Evolutionary conservation across 2,329 filamentous ascomycete genomes (phyloP).

Genomic region (Phialophora expanda): DNA sequence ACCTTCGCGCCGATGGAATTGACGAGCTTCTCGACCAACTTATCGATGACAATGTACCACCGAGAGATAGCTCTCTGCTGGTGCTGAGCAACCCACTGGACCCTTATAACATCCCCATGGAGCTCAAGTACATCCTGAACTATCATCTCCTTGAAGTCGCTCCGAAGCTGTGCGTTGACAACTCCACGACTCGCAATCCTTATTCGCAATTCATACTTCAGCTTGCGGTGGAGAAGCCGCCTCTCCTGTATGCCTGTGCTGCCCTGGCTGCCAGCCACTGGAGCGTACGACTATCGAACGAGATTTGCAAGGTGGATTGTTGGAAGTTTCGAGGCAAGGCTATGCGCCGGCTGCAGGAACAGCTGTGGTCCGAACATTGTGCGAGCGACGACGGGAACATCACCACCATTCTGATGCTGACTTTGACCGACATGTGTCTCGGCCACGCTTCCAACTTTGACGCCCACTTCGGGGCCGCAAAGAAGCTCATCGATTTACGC

Average conservation of each 20-base stretch:
- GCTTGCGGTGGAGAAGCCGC: constrained; percentile 15
- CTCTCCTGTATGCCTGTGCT: constrained; percentile 24
- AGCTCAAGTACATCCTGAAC: constrained; percentile 21
- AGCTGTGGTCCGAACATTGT: constrained; percentile 20
- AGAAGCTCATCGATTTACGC: constrained; percentile 20
- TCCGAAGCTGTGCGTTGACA: constrained; percentile 16
- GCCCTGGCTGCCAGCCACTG: constrained; percentile 19
- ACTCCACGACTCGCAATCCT: constrained; percentile 9
- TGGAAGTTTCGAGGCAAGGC: constrained; percentile 22
- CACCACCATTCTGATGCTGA: constrained; percentile 20
- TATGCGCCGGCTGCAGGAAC: constrained; percentile 21
- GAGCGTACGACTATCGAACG: constrained; percentile 11
- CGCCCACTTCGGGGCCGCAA: constrained; percentile 18
- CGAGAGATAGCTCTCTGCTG: too few species aligned
- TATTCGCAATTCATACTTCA: constrained; percentile 24
- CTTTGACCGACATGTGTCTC: constrained; percentile 20
- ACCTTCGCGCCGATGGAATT: too few species aligned
- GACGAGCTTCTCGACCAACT: background rate
- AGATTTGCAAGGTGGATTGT: constrained; percentile 10
- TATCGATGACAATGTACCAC: background rate
- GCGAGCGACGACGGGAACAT: constrained; percentile 23
- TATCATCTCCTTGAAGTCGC: constrained; percentile 24
- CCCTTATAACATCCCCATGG: constrained; percentile 15
- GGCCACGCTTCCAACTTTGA: constrained; percentile 22
- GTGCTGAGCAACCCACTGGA: constrained; percentile 4